A percentile compares a stretch with the other conserved stretches of the same genome.
Conservation (phyloP, 176 grass and related monocot genomes). For the Neostapfia colusana region DNA sequence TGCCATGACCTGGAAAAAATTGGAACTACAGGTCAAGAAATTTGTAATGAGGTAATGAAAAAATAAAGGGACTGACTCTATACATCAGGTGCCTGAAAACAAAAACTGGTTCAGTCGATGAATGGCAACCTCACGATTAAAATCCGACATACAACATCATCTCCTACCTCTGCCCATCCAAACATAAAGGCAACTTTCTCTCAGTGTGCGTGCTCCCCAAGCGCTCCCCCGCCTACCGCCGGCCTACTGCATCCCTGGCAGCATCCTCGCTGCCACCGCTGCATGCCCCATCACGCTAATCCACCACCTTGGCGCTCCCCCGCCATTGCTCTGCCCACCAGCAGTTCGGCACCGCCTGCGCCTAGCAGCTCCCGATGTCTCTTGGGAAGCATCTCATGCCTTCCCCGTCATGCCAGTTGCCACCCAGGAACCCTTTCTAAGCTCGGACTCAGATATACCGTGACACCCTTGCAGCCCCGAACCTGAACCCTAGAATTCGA, state of each 20-base stretch:
- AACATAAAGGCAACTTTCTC: not conserved
- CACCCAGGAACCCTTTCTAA: too few species aligned
- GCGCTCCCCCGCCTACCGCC: too few species aligned
- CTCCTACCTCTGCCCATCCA: not conserved
- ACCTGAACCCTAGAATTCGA: too few species aligned
- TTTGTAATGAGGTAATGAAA: not conserved
- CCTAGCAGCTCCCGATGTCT: too few species aligned
- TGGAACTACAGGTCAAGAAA: conserved; percentile 19
- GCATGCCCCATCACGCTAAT: not conserved
- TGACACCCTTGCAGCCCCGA: too few species aligned
- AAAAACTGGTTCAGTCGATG: not conserved
- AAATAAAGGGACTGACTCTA: conserved; percentile 8
- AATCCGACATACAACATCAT: not conserved
- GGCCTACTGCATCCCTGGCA: too few species aligned
- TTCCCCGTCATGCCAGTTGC: too few species aligned
- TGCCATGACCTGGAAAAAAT: conserved; percentile 78
- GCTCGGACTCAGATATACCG: too few species aligned
- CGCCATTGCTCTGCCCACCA: too few species aligned
- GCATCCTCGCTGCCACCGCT: not conserved
- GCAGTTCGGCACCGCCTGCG: too few species aligned
- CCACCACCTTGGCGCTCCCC: not conserved
- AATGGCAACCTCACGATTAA: not conserved
- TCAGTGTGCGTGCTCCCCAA: too few species aligned
- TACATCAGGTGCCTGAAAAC: not conserved
- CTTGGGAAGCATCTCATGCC: too few species aligned